Evolutionary conservation across 2,329 filamentous ascomycete species (phyloP).

Genomic region (Talaromyces islandicus): DNA sequence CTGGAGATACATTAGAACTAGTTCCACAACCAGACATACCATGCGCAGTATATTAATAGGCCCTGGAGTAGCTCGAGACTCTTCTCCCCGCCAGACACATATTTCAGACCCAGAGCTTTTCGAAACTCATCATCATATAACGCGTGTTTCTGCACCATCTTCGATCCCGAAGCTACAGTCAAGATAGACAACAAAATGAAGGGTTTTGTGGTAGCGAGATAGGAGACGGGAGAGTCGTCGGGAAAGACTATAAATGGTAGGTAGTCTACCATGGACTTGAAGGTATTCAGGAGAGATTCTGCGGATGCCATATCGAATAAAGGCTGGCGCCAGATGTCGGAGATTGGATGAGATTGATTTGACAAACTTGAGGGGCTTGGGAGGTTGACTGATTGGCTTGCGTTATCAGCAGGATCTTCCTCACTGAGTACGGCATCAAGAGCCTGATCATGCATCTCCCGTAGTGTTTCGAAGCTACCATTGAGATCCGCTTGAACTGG

Average conservation of each 20-base stretch:
- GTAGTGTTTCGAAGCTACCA: neutral
- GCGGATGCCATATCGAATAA: constrained; percentile 9
- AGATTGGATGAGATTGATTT: neutral
- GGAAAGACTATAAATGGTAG: constrained; percentile 2
- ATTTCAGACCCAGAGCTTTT: constrained; percentile 9
- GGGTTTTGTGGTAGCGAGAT: constrained; percentile 4
- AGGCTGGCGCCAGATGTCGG: constrained; percentile 7
- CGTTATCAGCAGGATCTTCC: too few species aligned
- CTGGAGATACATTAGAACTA: too few species aligned
- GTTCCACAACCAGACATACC: too few species aligned
- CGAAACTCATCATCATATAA: constrained; percentile 10
- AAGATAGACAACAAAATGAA: constrained; percentile 6
- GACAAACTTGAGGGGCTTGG: neutral
- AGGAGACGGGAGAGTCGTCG: neutral
- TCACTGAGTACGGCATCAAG: too few species aligned
- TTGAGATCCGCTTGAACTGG: neutral
- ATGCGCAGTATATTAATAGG: constrained; percentile 8
- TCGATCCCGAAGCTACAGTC: constrained; percentile 6
- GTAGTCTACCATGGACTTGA: constrained; percentile 3
- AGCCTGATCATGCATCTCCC: constrained; percentile 5
- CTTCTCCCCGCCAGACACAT: constrained; percentile 5
- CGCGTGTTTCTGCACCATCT: constrained; percentile 8
- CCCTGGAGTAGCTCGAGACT: constrained; percentile 7
- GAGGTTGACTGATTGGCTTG: neutral
- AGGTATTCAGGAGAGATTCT: constrained; percentile 6